A percentile compares a stretch with the other conserved stretches of the same genome.
phyloP scores from a whole-genome alignment of 2,329 filamentous ascomycete genomes.

The Aureobasidium sp. region DNA sequence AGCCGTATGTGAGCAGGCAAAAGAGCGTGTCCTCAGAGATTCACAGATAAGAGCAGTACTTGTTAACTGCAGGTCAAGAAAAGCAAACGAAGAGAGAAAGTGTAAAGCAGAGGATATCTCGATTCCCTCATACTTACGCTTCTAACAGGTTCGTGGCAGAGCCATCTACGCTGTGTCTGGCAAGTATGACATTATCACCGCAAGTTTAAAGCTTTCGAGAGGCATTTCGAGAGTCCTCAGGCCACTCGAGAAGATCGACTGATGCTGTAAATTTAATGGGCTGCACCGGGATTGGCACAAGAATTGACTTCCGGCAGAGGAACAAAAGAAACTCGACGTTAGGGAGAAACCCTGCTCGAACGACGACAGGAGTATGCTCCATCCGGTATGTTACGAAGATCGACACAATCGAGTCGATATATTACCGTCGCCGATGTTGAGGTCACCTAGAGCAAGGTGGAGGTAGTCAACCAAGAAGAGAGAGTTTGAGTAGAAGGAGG shows the following conservation, averaged over 20 bases:
- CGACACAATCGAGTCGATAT: background rate
- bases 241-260: background rate
- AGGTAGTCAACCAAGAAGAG: background rate
- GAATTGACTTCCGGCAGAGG: background rate
- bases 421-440: background rate
- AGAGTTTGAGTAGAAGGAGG: background rate
- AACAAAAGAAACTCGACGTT: background rate
- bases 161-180: background rate
- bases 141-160: no score
- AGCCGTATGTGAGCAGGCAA: background rate
- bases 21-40: no score
- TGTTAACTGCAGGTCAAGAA: no score
- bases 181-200: background rate
- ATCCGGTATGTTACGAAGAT: background rate
- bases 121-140: background rate
- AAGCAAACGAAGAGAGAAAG: no score
- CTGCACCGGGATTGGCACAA: background rate
- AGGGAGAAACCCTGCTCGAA: background rate
- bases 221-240: background rate
- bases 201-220: background rate
- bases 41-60: no score
- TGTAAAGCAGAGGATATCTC: background rate
- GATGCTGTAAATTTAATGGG: background rate
- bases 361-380: background rate
- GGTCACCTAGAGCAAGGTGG: background rate